Evolutionary conservation across 495 filamentous ascomycete genomes (phyloP), one percentile per base, ranked within the genome.

Genomic region (Tuber magnatum): DNA sequence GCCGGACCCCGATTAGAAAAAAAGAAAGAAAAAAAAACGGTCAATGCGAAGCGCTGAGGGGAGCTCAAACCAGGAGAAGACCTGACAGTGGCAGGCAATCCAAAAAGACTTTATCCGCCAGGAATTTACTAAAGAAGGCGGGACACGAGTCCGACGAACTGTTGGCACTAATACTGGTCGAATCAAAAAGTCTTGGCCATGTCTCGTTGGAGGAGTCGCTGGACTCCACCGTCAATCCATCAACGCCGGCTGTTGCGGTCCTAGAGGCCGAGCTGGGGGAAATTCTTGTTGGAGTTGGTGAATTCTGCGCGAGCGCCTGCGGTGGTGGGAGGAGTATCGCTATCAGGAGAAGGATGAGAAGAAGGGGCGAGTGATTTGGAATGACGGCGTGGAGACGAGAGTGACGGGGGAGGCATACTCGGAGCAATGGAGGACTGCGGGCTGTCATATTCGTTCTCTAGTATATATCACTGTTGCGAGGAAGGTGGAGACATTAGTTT

Each of bases 71-170:
- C 69, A 76, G 80, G 56, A 82, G 73, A 42, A 82, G 24, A 22
- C 73, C 80, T 42, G 81, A 82, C 24, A 82, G 71, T 39, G 81
- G 81, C 48, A 82, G 48, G 24, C 81, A 82, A 44, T 71, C 70
- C 70, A 68, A 69, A 69, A 82, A 82, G 32, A 69, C 41, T 12
- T 68, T 41, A 70, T 82, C 77, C 24, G 35, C 69, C 32, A 78
- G 75, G 71, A 82, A 78, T 16, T 44, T 75, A 20, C 61, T 70
- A 48, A 82, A 75, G 70, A 82, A 82, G 7, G 44, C 12, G 35
- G 80, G 71, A 40, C 81, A 82, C 10, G 78, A 71, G 18, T 71
- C 39, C 16, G 80, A 73, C 2, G 77, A 78, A 68, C 70, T 70
- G 70, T 79, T 79, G 1, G 76, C 74, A 14, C 44, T 75, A 12